A percentile compares a stretch with the other conserved stretches of the same genome.
These are phyloP conservation scores for Fusarium nelsonii DNA, from an alignment of 2,329 filamentous ascomycete genomes.

Conservation along the genomic window DNA sequence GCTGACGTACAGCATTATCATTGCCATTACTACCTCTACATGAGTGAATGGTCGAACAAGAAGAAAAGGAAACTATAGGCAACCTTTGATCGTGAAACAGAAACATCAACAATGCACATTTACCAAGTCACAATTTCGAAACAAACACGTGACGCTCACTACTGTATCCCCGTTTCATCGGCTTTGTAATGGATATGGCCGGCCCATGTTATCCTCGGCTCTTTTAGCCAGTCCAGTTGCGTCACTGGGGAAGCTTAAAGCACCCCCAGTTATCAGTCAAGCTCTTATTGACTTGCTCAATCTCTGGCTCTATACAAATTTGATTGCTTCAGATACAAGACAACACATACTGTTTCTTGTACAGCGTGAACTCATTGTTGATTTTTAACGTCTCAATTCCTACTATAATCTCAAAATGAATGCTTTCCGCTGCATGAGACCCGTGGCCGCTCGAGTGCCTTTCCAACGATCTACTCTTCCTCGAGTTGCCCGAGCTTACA, in stretches of 20 bases:
- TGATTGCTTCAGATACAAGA: constrained; percentile 7
- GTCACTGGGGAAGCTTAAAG: constrained; percentile 44
- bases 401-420: constrained; percentile 58
- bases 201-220: constrained; percentile 48
- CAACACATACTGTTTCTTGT: not conserved
- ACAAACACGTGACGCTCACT: constrained; percentile 37
- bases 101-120: not conserved
- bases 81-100: not conserved
- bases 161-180: constrained; percentile 21
- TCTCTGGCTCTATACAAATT: constrained; percentile 17
- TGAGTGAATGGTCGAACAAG: not conserved
- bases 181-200: constrained; percentile 39
- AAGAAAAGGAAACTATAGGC: not conserved
- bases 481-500: constrained; percentile 65
- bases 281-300: constrained; percentile 23
- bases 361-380: constrained; percentile 1
- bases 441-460: constrained; percentile 61
- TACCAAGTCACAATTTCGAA: not conserved
- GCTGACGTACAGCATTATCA: not conserved
- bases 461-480: constrained; percentile 70
- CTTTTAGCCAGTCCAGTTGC: constrained; percentile 42
- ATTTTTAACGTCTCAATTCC: not conserved
- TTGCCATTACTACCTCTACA: not conserved
- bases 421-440: constrained; percentile 68
- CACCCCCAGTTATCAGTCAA: constrained; percentile 27